These are phyloP conservation scores for Saturnispora serradocipensis DNA, from an alignment of 805 yeast species.

Conservation along the genomic window DNA sequence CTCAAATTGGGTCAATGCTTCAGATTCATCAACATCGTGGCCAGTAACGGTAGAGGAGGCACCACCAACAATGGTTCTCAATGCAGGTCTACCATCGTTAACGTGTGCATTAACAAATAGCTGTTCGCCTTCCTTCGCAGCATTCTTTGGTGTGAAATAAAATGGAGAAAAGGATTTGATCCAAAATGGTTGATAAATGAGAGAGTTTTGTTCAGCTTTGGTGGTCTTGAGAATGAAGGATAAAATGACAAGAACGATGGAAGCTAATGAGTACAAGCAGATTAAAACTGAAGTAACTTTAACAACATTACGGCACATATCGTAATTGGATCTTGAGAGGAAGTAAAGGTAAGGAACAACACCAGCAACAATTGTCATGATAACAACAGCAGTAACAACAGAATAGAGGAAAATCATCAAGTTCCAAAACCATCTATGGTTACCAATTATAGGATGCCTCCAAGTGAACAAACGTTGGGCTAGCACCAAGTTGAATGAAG, in stretches of 20 bases:
- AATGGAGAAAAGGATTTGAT: conserved; percentile 50
- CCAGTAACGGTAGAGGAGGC: conserved; percentile 11
- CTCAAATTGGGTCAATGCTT: conserved; percentile 19
- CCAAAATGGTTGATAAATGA: conserved; percentile 71
- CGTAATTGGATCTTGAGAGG: conserved; percentile 34
- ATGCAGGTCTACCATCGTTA: conserved; percentile 15
- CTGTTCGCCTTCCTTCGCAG: conserved; percentile 29
- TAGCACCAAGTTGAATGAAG: conserved; percentile 51
- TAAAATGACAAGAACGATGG: conserved; percentile 38
- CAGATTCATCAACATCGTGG: conserved; percentile 9
- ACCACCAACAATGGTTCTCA: conserved; percentile 25
- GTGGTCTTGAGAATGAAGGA: conserved; percentile 53
- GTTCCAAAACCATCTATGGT: conserved; percentile 39
- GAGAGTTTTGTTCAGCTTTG: conserved; percentile 36
- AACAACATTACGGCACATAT: conserved; percentile 45
- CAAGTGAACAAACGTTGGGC: conserved; percentile 71
- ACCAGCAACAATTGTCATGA: conserved; percentile 63
- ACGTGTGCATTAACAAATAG: conserved; percentile 17
- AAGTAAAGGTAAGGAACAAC: conserved; percentile 51
- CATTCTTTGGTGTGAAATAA: conserved; percentile 50
- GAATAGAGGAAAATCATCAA: conserved; percentile 42
- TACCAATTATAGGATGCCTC: conserved; percentile 68
- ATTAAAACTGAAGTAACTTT: conserved; percentile 42
- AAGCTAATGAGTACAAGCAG: conserved; percentile 43
- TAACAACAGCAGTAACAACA: conserved; percentile 47